Evolutionary conservation across 208 protist species (phyloP).

Genomic region (Leishmania guyanensis): DNA sequence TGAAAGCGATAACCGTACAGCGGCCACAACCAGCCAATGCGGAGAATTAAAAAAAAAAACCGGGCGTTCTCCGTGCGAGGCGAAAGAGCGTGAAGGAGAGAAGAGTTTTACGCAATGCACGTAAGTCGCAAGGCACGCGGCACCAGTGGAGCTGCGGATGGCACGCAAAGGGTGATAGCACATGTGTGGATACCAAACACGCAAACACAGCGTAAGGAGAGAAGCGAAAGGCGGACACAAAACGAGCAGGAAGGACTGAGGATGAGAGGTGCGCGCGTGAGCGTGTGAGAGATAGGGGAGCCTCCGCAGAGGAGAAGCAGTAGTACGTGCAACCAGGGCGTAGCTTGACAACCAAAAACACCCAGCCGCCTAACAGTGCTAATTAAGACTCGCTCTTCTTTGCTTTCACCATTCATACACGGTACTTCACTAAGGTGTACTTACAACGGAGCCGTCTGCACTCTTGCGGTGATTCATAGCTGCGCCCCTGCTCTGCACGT

Average conservation of each 20-base stretch:
- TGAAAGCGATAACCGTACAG: background rate
- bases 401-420: background rate
- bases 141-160: background rate
- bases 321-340: background rate
- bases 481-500: background rate
- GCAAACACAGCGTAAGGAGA: background rate
- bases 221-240: background rate
- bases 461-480: background rate
- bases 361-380: background rate
- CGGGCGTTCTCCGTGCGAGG: background rate
- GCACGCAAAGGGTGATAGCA: background rate
- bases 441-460: background rate
- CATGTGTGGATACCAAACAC: background rate
- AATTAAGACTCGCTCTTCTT: background rate
- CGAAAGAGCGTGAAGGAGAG: background rate
- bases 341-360: background rate
- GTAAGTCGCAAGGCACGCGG: background rate
- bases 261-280: background rate
- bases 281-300: background rate
- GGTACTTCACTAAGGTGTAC: background rate
- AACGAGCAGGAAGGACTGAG: background rate
- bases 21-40: background rate
- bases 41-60: background rate
- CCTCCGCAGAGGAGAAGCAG: background rate
- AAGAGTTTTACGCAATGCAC: background rate